Conservation (phyloP, 768 basidiomycete genomes). For the Mycena galopus region DNA sequence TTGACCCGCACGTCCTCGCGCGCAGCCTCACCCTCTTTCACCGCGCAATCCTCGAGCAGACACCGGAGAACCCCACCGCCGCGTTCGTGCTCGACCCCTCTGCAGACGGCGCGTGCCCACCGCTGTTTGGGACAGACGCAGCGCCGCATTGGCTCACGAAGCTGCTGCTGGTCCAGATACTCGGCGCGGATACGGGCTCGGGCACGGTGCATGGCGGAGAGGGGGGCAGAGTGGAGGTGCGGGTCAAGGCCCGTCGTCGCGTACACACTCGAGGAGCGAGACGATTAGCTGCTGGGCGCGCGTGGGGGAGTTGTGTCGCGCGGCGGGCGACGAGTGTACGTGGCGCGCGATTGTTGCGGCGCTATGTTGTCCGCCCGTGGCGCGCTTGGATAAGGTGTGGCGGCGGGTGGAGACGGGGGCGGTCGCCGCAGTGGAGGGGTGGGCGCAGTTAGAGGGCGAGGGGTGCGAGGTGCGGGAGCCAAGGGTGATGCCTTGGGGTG, state of each 20-base stretch:
- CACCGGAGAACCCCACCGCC: slow-evolving; percentile 67
- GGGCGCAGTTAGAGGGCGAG: slow-evolving; percentile 65
- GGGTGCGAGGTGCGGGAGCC: slow-evolving; percentile 58
- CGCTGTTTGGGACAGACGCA: slow-evolving; percentile 77
- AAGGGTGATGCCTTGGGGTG: slow-evolving; percentile 77
- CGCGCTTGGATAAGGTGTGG: slow-evolving; percentile 85
- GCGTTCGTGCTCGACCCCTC: slow-evolving; percentile 53
- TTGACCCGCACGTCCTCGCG: slow-evolving; percentile 75
- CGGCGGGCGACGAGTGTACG: slow-evolving; percentile 82
- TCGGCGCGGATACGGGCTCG: slow-evolving; percentile 68
- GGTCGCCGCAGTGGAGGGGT: slow-evolving; percentile 71
- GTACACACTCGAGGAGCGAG: slow-evolving; percentile 79
- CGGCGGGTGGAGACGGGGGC: slow-evolving; percentile 75
- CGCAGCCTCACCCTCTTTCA: slow-evolving; percentile 75
- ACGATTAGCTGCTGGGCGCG: slow-evolving; percentile 80
- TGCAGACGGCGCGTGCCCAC: slow-evolving; percentile 44
- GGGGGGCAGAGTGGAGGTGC: slow-evolving; percentile 37
- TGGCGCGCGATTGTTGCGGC: slow-evolving; percentile 83
- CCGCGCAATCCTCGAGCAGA: slow-evolving; percentile 61
- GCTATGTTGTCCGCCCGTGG: slow-evolving; percentile 79
- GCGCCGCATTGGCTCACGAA: slow-evolving; percentile 88
- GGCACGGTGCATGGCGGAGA: slow-evolving; percentile 36
- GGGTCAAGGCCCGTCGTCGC: slow-evolving; percentile 47
- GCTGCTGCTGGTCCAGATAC: slow-evolving; percentile 76
- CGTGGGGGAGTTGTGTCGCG: slow-evolving; percentile 79